Base-by-base conservation (phyloP, 2,329 filamentous ascomycete genomes). In the Clonostachys solani region DNA sequence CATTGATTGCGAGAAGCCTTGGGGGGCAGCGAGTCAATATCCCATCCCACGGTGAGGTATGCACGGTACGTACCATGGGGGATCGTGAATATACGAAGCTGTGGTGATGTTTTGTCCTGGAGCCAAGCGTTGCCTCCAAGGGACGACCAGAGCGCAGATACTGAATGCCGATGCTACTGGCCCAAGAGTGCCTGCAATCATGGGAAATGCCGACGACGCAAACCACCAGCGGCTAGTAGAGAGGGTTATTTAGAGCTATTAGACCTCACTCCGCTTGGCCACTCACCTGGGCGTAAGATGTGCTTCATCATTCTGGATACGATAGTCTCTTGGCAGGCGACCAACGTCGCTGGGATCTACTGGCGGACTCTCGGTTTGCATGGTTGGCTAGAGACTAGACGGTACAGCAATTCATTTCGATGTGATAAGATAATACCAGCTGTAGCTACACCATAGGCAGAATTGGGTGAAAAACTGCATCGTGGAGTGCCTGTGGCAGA, bases 121-220 rank as follows among this genome's bases (percentile, higher is more conserved):
- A 2, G 65, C 61, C 6, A 79, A 66, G 43, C 72, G 71, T 60
- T 85, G 79, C 50, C 88, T 77, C 92, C 91, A 96, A 18, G 81
- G 81, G 29, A 83, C 84, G 2, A 89, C 88, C 15, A 96, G 75
- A 8, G 91, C 89, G 51, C 87, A 90, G 49, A 96, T 90, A 49
- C 87, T 92, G 66, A 94, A 87, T 33, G 94, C 84, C 49, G 92
- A 95, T 4, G 92, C 92, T 10, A 95, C 80, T 0, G 92, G 92
- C 1, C 89, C 90, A 3, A 94, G 78, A 0, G 91, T 90, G 35
- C 89, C 91, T 3, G 91, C 89, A 10, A 94, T 77, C 60, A 96
- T 81, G 33, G 87, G 88, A 52, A 92, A 84, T 10, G 78, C 80
- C 2, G 81, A 79, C 4, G 79, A 81, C 33, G 80, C 75, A 56